A percentile compares a stretch with the other conserved stretches of the same genome.
Evolutionary conservation across 2,329 filamentous ascomycete genomes (phyloP).

Genomic region (Didymosphaeria variabile): DNA sequence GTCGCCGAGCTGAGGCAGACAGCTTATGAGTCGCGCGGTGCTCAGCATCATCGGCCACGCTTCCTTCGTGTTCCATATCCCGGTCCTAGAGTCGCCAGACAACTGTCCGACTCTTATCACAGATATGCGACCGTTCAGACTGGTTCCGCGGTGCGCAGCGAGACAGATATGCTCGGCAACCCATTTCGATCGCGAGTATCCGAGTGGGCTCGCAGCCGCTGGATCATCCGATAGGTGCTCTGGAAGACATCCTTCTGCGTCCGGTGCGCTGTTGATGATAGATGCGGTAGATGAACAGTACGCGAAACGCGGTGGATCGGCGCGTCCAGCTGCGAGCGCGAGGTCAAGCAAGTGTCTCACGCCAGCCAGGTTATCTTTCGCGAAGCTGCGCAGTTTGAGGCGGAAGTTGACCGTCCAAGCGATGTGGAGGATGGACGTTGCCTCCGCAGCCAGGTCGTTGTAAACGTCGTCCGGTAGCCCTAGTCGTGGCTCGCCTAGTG

Average conservation of each 20-base stretch:
- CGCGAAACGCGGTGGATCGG: conserved; percentile 49
- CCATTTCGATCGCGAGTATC: conserved; percentile 66
- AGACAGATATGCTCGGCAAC: conserved; percentile 65
- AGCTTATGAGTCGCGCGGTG: conserved; percentile 37
- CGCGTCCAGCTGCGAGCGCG: conserved; percentile 45
- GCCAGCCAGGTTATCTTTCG: conserved; percentile 61
- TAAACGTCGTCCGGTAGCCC: conserved; percentile 58
- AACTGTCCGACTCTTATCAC: conserved; percentile 54
- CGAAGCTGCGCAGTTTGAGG: conserved; percentile 64
- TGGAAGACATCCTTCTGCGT: conserved; percentile 38
- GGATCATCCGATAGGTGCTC: conserved; percentile 56
- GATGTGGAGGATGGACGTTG: conserved; percentile 67
- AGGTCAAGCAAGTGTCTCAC: conserved; percentile 61
- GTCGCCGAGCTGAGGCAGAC: conserved; percentile 39
- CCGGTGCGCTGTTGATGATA: conserved; percentile 42
- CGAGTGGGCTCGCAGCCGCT: conserved; percentile 57
- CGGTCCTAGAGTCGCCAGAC: conserved; percentile 43
- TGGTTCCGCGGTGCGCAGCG: conserved; percentile 43
- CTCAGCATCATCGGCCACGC: conserved; percentile 50
- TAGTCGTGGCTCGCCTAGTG: conserved; percentile 58
- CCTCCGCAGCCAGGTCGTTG: conserved; percentile 51
- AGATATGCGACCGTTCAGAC: conserved; percentile 38
- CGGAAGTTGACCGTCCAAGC: conserved; percentile 74
- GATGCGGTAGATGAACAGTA: conserved; percentile 65
- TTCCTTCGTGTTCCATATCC: conserved; percentile 44